Percentiles rank a stretch among this genome's conserved stretches.
phyloP scores from a whole-genome alignment of 2,329 filamentous ascomycete species.

The Penicillium sp. region DNA sequence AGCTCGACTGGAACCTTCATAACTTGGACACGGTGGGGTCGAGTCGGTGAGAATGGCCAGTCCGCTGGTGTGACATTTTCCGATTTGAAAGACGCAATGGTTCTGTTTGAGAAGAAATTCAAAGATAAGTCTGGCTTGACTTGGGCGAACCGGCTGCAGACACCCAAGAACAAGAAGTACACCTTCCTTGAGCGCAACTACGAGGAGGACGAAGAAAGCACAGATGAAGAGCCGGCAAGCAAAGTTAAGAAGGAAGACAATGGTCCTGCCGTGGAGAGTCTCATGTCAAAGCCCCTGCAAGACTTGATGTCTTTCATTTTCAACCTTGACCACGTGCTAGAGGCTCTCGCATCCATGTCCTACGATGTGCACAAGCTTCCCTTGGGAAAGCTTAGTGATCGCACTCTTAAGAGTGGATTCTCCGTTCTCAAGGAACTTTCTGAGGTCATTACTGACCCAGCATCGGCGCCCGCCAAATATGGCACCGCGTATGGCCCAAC shows the following conservation, averaged over 20 bases:
- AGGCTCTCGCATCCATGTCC: conserved; percentile 48
- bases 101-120: conserved; percentile 58
- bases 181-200: conserved; percentile 81
- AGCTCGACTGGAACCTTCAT: conserved; percentile 44
- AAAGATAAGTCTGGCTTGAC: conserved; percentile 57
- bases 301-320: conserved; percentile 80
- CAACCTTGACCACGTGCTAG: conserved; percentile 71
- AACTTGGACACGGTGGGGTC: conserved; percentile 79
- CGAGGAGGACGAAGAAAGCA: conserved; percentile 60
- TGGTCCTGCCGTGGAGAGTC: conserved; percentile 53
- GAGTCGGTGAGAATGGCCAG: conserved; percentile 63
- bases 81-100: conserved; percentile 42
- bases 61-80: conserved; percentile 43
- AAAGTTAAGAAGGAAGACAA: conserved; percentile 38
- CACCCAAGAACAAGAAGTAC: conserved; percentile 64
- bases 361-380: conserved; percentile 69
- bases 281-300: conserved; percentile 62
- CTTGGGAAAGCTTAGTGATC: conserved; percentile 79
- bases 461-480: conserved; percentile 51
- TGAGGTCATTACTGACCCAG: conserved; percentile 61
- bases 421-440: conserved; percentile 75
- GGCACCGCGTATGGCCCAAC: conserved; percentile 42
- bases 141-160: conserved; percentile 51
- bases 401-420: conserved; percentile 74
- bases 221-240: conserved; percentile 44